A percentile compares a stretch with the other conserved stretches of the same genome.
Evolutionary conservation across 495 filamentous ascomycete species (phyloP).

Genomic region (Thermothielavioides terrestris): DNA sequence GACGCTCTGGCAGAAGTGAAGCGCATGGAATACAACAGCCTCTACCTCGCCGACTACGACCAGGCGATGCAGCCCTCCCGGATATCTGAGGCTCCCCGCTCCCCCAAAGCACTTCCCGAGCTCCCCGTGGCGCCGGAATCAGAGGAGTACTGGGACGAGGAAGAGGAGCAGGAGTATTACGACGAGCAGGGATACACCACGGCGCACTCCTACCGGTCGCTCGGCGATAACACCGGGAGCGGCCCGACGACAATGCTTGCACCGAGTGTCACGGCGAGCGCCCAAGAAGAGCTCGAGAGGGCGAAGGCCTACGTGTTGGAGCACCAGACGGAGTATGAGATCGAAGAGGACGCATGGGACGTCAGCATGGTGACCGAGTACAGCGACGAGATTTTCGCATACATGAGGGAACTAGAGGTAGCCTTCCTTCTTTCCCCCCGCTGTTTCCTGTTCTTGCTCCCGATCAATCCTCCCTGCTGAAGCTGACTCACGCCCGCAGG

Average conservation of each 20-base stretch:
- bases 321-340: slow-evolving; percentile 45
- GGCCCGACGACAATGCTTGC: slow-evolving; percentile 61
- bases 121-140: slow-evolving; percentile 38
- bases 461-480: not conserved
- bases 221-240: slow-evolving; percentile 74
- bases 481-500: slow-evolving; percentile 39
- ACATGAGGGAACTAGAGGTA: slow-evolving; percentile 87
- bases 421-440: slow-evolving; percentile 18
- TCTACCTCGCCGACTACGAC: slow-evolving; percentile 2
- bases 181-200: slow-evolving; percentile 79
- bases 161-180: slow-evolving; percentile 58
- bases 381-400: slow-evolving; percentile 85
- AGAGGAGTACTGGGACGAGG: slow-evolving; percentile 70
- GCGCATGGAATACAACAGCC: not conserved
- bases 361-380: slow-evolving; percentile 99
- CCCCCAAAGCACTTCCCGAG: slow-evolving; percentile 14
- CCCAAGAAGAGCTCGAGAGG: slow-evolving; percentile 55
- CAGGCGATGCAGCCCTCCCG: not conserved
- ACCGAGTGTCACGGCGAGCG: slow-evolving; percentile 55
- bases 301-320: slow-evolving; percentile 61
- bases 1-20: slow-evolving; percentile 4
- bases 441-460: slow-evolving; percentile 20
- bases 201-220: slow-evolving; percentile 60
- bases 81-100: slow-evolving; percentile 3
- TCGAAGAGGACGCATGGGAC: slow-evolving; percentile 84